Evolutionary conservation across 2,329 filamentous ascomycete genomes (phyloP).

Genomic region (Ascomycota sp.): DNA sequence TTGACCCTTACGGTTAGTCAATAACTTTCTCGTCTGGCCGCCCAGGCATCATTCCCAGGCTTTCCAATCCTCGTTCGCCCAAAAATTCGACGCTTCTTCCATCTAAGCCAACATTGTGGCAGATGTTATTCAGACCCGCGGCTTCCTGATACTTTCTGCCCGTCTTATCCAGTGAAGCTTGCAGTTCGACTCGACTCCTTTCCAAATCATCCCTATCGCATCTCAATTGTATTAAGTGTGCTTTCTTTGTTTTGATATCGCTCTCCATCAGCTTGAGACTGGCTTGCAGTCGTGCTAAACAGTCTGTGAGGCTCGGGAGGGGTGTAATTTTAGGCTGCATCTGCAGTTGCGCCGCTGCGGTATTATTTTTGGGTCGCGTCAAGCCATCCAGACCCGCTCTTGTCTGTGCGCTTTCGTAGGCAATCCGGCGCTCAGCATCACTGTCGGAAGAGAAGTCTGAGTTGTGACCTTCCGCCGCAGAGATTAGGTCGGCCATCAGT

Average conservation of each 20-base stretch:
- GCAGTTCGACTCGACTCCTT: conserved; percentile 57
- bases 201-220: conserved; percentile 48
- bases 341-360: conserved; percentile 21
- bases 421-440: conserved; percentile 50
- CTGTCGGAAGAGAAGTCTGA: conserved; percentile 48
- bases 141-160: conserved; percentile 39
- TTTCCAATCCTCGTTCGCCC: conserved; percentile 16
- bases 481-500: conserved; percentile 69
- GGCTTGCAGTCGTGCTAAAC: conserved; percentile 40
- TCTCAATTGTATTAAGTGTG: conserved; percentile 43
- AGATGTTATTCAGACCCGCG: conserved; percentile 12
- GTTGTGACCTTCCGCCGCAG: conserved; percentile 49
- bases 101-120: conserved; percentile 1
- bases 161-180: conserved; percentile 60
- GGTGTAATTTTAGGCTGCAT: conserved; percentile 58
- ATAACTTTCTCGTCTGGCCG: conserved; percentile 6
- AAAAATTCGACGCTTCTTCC: conserved; percentile 5
- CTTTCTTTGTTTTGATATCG: conserved; percentile 37
- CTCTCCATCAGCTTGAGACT: conserved; percentile 43
- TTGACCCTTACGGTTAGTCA: background rate
- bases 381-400: conserved; percentile 67
- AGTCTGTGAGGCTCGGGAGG: conserved; percentile 51
- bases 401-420: conserved; percentile 75
- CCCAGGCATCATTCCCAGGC: conserved; percentile 11
- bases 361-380: conserved; percentile 19